Conservation (phyloP, 2,329 filamentous ascomycete genomes). For the Lachnellula occidentalis region DNA sequence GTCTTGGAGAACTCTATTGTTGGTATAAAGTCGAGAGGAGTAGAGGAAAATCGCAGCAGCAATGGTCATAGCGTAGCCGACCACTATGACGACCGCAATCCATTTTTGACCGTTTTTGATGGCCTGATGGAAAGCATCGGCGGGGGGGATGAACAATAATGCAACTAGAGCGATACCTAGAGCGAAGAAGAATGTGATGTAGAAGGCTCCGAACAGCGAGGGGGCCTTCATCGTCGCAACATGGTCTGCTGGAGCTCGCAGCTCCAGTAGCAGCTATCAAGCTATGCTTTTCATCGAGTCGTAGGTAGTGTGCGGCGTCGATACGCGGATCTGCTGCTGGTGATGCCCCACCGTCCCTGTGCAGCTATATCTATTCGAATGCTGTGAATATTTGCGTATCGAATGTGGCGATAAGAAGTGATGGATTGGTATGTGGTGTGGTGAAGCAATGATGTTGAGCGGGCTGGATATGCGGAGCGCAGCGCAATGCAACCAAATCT, state of each 20-base stretch:
- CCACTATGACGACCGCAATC: conserved; percentile 77
- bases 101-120: conserved; percentile 60
- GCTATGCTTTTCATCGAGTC: conserved; percentile 1
- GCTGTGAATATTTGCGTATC: neutral
- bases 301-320: neutral
- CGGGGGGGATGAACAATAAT: conserved; percentile 74
- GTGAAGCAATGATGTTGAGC: neutral
- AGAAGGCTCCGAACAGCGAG: conserved; percentile 68
- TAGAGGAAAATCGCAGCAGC: conserved; percentile 72
- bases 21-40: conserved; percentile 78
- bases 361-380: neutral
- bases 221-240: conserved; percentile 19
- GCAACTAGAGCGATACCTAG: conserved; percentile 68
- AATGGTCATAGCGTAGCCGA: conserved; percentile 68
- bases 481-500: neutral
- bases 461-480: no score
- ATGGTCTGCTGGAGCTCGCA: conserved; percentile 13
- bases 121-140: conserved; percentile 75
- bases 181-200: conserved; percentile 70
- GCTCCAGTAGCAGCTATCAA: conserved; percentile 5
- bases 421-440: neutral
- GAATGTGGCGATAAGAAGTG: neutral
- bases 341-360: no score
- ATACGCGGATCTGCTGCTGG: no score
- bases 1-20: conserved; percentile 67